phyloP scores from a whole-genome alignment of 331 rosid genomes.

The Pyracantha coccinea region DNA sequence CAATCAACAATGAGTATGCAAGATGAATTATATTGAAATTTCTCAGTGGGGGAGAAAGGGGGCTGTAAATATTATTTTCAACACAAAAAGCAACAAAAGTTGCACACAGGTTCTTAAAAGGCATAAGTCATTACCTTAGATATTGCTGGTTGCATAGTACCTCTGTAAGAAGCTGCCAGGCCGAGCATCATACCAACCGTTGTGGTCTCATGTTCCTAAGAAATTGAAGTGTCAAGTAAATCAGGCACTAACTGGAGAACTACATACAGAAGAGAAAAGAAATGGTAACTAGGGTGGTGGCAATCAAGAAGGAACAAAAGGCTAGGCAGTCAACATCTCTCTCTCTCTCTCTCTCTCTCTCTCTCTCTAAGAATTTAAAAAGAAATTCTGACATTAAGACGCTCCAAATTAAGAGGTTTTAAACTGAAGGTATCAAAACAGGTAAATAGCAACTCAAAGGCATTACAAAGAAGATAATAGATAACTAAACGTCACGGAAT shows the following conservation, averaged over 20 bases:
- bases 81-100: background rate
- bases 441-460: background rate
- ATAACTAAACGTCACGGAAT: constrained; percentile 1
- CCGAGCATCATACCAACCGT: constrained; percentile 95
- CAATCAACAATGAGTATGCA: background rate
- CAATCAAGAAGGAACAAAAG: background rate
- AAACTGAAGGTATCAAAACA: background rate
- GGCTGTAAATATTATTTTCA: background rate
- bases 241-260: background rate
- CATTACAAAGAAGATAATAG: background rate
- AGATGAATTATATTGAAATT: background rate
- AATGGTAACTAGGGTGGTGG: background rate
- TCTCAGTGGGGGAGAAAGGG: too few relatives aligned
- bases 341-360: background rate
- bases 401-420: background rate
- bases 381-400: background rate
- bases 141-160: constrained; percentile 94
- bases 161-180: constrained; percentile 90
- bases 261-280: background rate
- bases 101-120: background rate
- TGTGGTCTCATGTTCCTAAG: constrained; percentile 92
- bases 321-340: background rate
- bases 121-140: constrained; percentile 52
- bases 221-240: constrained; percentile 19
- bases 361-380: background rate